phyloP scores from a whole-genome alignment of 345 rosid genomes.

The Lepidium sativum region DNA sequence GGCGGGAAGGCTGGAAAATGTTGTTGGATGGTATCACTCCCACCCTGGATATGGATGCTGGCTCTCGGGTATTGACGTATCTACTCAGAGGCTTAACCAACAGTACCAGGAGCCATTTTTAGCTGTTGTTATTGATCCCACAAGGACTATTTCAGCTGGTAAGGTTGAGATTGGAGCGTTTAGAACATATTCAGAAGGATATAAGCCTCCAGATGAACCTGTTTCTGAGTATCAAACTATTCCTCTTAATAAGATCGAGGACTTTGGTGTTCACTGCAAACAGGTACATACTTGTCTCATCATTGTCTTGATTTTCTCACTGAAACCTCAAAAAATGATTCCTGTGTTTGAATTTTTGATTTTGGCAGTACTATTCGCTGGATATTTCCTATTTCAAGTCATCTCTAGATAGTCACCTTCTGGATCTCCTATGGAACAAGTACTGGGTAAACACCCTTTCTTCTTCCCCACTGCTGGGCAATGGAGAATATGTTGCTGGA shows the following conservation, averaged over 20 bases:
- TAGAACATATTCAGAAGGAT: conserved; percentile 75
- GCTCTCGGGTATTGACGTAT: conserved; percentile 98
- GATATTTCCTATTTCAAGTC: conserved; percentile 98
- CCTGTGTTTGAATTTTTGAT: conserved; percentile 2
- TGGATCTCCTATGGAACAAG: conserved; percentile 39
- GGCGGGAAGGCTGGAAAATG: conserved; percentile 98
- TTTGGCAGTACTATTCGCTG: conserved; percentile 76
- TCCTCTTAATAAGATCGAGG: conserved; percentile 55
- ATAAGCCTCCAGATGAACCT: conserved; percentile 24
- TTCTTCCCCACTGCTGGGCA: conserved; percentile 94
- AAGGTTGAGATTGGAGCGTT: conserved; percentile 99
- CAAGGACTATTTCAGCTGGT: conserved; percentile 99
- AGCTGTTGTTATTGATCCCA: conserved; percentile 94
- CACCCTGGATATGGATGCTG: conserved; percentile 99
- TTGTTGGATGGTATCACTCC: conserved; percentile 70
- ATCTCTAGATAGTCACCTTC: conserved; percentile 86
- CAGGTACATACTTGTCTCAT: conserved; percentile 40
- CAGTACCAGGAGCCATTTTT: conserved; percentile 94
- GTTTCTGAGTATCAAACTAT: conserved; percentile 77
- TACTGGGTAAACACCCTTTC: conserved; percentile 31
- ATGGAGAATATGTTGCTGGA: conserved; percentile 97
- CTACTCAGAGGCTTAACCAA: conserved; percentile 97
- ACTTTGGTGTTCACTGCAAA: conserved; percentile 63
- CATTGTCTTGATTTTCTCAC: background rate
- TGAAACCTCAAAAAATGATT: background rate